phyloP scores from a whole-genome alignment of 768 basidiomycete species.

The Chalciporus piperatus region DNA sequence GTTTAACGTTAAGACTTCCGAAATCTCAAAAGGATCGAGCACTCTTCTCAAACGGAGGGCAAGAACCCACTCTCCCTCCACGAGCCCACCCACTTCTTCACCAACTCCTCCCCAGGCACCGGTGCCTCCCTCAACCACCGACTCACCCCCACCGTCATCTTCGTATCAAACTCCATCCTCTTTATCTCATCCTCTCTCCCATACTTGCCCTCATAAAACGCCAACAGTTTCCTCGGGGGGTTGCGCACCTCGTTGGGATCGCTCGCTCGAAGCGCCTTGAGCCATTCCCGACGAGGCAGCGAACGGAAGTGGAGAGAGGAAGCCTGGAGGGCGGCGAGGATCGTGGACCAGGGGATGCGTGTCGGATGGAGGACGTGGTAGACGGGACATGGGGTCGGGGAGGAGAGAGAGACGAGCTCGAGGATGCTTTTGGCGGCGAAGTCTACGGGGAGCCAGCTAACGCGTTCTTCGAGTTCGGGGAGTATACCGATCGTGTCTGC shows the following conservation, averaged over 20 bases:
- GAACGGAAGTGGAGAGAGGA: constrained; percentile 34
- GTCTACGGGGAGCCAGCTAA: constrained; percentile 53
- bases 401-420: constrained; percentile 36
- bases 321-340: constrained; percentile 38
- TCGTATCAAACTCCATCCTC: constrained; percentile 10
- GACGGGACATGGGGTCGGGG: constrained; percentile 14
- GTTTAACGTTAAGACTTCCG: no score
- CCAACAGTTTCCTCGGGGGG: constrained; percentile 23
- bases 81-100: constrained; percentile 40
- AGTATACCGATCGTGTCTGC: constrained; percentile 39
- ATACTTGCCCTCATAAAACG: constrained; percentile 26
- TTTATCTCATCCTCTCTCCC: constrained; percentile 11
- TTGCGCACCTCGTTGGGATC: constrained; percentile 21
- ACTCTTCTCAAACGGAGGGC: background rate
- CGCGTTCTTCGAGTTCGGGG: constrained; percentile 30
- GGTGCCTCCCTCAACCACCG: constrained; percentile 16
- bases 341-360: constrained; percentile 33
- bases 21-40: no score
- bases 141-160: constrained; percentile 12
- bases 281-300: constrained; percentile 21
- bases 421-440: constrained; percentile 45
- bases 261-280: constrained; percentile 22
- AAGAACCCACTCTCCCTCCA: constrained; percentile 44
- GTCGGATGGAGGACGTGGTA: constrained; percentile 20
- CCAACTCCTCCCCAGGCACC: constrained; percentile 25